Conservation (phyloP, 1,139 yeast genomes). For the Kurtzmaniella quercitrusa region DNA sequence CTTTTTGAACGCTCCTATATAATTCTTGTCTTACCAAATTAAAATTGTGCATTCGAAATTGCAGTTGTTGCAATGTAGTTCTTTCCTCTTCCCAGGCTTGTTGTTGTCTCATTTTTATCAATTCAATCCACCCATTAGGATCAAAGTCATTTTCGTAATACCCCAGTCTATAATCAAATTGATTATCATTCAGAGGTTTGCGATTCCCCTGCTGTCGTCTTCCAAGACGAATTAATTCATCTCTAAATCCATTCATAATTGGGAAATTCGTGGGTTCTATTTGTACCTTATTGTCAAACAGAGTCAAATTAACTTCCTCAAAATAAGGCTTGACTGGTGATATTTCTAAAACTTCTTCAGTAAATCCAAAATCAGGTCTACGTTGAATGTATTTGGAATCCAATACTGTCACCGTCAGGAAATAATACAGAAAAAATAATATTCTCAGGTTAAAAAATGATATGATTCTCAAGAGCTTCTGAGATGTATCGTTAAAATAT, state of each 20-base stretch:
- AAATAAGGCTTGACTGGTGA: slow-evolving; percentile 19
- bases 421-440: slow-evolving; percentile 22
- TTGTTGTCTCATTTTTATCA: slow-evolving; percentile 13
- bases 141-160: slow-evolving; percentile 24
- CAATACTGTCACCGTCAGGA: slow-evolving; percentile 19
- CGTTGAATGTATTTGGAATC: slow-evolving; percentile 16
- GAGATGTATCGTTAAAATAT: slow-evolving; percentile 12
- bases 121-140: slow-evolving; percentile 18
- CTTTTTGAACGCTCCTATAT: slow-evolving; percentile 10
- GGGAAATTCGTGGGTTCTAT: slow-evolving; percentile 22
- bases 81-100: slow-evolving; percentile 15
- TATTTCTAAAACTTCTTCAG: slow-evolving; percentile 20
- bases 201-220: neutral
- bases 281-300: slow-evolving; percentile 14
- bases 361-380: slow-evolving; percentile 3
- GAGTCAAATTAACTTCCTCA: slow-evolving; percentile 18
- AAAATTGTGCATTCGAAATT: slow-evolving; percentile 18
- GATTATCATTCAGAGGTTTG: neutral
- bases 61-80: slow-evolving; percentile 15
- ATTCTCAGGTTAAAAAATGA: slow-evolving; percentile 27
- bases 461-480: slow-evolving; percentile 21
- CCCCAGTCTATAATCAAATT: slow-evolving; percentile 22
- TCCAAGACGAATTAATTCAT: slow-evolving; percentile 8
- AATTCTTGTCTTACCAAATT: slow-evolving; percentile 20
- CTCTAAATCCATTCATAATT: slow-evolving; percentile 16